A percentile compares a stretch with the other conserved stretches of the same genome.
These are phyloP conservation scores for Corymbia citriodora DNA, from an alignment of 441 rosid species.

Conservation along the genomic window DNA sequence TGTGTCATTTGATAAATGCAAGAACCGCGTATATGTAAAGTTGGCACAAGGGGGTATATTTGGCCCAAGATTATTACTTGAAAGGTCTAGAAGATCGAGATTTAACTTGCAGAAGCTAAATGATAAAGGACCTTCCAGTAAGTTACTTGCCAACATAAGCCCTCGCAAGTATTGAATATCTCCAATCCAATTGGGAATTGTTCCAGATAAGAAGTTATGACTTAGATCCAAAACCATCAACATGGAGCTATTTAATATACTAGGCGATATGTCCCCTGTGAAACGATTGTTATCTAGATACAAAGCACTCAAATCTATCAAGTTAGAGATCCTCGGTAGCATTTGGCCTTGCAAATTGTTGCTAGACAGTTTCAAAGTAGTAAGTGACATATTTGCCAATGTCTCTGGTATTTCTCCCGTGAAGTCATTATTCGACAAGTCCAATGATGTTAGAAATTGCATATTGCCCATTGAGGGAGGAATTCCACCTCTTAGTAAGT, in stretches of 20 bases:
- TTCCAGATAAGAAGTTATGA: not conserved
- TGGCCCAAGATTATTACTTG: not conserved
- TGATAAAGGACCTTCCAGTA: not conserved
- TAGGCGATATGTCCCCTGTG: not conserved
- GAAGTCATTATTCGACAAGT: not conserved
- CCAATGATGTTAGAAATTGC: fast-evolving
- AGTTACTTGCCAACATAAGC: not conserved
- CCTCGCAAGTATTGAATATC: fast-evolving
- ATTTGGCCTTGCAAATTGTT: not conserved
- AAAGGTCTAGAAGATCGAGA: fast-evolving
- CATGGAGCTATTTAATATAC: not conserved
- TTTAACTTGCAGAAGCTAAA: not conserved
- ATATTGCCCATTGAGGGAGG: not conserved
- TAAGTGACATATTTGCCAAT: not conserved
- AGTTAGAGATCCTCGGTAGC: not conserved
- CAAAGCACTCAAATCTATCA: fast-evolving
- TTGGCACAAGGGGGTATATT: not conserved
- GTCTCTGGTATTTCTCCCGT: not conserved
- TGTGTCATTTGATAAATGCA: not conserved
- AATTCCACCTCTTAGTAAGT: not conserved
- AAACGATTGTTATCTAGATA: not conserved
- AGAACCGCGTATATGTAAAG: not conserved
- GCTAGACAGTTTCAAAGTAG: not conserved
- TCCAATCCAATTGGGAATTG: not conserved
- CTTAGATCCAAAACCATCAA: not conserved